Evolutionary conservation across 208 protist species (phyloP).

Genomic region (Acanthamoeba culbertsoni): DNA sequence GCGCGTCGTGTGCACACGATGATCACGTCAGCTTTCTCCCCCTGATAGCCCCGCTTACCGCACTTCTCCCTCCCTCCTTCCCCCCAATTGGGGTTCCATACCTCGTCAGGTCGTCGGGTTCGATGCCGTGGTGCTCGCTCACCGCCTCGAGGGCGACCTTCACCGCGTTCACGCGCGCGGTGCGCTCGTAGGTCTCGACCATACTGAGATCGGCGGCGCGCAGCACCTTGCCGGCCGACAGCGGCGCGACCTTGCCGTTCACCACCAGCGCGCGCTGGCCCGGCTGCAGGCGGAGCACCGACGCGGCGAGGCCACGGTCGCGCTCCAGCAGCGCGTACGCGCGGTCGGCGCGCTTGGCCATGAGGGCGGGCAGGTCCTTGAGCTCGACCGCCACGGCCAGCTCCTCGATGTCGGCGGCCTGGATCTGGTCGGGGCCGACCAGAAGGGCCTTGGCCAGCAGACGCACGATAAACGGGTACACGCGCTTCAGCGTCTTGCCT

Average conservation of each 20-base stretch:
- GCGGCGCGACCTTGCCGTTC: not conserved
- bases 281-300: not conserved
- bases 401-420: not conserved
- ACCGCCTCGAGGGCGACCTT: not conserved
- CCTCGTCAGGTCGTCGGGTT: constrained; percentile 16
- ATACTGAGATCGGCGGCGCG: not conserved
- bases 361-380: not conserved
- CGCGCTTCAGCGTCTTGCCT: constrained; percentile 21
- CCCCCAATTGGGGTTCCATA: too few relatives aligned
- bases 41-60: too few relatives aligned
- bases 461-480: not conserved
- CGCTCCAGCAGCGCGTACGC: not conserved
- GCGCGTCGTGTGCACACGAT: not conserved
- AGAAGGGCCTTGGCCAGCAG: not conserved
- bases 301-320: not conserved
- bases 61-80: too few relatives aligned
- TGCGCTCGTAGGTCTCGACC: not conserved
- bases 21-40: too few relatives aligned
- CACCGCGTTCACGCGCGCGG: not conserved
- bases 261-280: not conserved
- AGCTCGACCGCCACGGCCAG: not conserved
- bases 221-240: not conserved
- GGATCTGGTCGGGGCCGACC: not conserved
- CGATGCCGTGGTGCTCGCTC: not conserved
- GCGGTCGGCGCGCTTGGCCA: not conserved